Evolutionary conservation across 2,329 filamentous ascomycete genomes (phyloP), one percentile per base, ranked within the genome.

Genomic region (Fusarium nanum): DNA sequence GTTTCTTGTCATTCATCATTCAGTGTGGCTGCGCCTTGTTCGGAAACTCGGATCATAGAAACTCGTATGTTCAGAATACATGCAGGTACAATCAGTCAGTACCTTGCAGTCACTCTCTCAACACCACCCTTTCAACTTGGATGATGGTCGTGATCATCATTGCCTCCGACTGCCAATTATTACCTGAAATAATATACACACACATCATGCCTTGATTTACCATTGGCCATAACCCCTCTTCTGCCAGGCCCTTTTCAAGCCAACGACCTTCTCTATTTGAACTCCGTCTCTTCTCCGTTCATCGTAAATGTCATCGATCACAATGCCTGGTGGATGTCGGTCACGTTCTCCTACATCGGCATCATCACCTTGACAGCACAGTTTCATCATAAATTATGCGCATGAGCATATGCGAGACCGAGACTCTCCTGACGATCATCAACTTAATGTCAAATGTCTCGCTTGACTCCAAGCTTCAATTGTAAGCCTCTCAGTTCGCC

Each of bases 381-480:
- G 18, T 52, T 52, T 41, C 49, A 52, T 52, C 46, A 32, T 41
- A n/a, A 14, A 34, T 60, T n/a, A 30, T 44, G 18, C 30, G n/a
- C 28, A 32, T 37, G n/a, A 12, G 37, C 28, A 30, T 30, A 30
- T 30, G 28, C 28, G 28, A 14, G 28, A 30, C 12, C 23, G 44
- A 49, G 22, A 46, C 42, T 60, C 67, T 71, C 67, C 68, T 71
- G 68, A 71, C 55, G 68, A 71, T 71, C 68, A 53, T 30, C 48
- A 25, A 55, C 37, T 49, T 61, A 48, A 20, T 45, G 28, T 42
- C 23, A 64, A 42, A 54, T 68, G 58, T 64, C 64, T 68, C 47
- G 48, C 46, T 44, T 64, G 40, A 60, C 60, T 68, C 56, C 49
- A 46, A 48, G 34, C 41, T 45, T 45, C 59, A 56, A 52, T 44